Base-by-base conservation (phyloP, 805 yeast genomes). In the Starmera amethionina region DNA sequence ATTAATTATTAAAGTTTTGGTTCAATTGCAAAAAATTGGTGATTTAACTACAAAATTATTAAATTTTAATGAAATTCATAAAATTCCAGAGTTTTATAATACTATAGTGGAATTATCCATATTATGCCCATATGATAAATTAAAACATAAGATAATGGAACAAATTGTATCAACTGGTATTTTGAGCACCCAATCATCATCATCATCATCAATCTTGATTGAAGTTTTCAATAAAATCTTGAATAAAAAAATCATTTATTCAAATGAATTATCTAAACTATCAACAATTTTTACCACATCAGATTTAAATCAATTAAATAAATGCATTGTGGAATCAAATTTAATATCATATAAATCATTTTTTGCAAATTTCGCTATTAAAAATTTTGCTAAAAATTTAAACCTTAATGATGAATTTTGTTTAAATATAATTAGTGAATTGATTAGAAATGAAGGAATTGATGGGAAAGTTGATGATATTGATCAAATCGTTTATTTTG, bases 381-480 rank as follows among this genome's bases (percentile, higher is more conserved):
- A 30, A 3, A 41, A 46, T 7, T 45, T 52, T 30, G 40, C 46
- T 1, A 41, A 44, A 2, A 35, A 49, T 14, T 19, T 52, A 5
- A 25, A 37, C 13, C 16, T 49, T 7, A 41, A 42, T 15, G 13
- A 13, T 1, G 30, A 30, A 1, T 31, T 39, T 5, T 49, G 45
- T 3, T 46, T 42, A 31, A 41, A 38, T 1, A 27, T 44, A 3
- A 32, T 42, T 13, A 40, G 48, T 11, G 46, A 45, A n/a, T 45
- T 50, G 50, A 45, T 51, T 14, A 40, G 54, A 38, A 36, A 37
- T 5, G 39, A 31, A 10, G 32, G 33, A n/a, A 31, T 53, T 6
- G 32, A 42, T 32, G 57, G 54, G 8, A 42, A 42, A 6, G 40
- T 55, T 34, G 59, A 55, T 43, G 58, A 55, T 34, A 44, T 55